These are phyloP conservation scores for Botrytis medusae DNA, from an alignment of 2,329 filamentous ascomycete genomes.

Conservation along the genomic window DNA sequence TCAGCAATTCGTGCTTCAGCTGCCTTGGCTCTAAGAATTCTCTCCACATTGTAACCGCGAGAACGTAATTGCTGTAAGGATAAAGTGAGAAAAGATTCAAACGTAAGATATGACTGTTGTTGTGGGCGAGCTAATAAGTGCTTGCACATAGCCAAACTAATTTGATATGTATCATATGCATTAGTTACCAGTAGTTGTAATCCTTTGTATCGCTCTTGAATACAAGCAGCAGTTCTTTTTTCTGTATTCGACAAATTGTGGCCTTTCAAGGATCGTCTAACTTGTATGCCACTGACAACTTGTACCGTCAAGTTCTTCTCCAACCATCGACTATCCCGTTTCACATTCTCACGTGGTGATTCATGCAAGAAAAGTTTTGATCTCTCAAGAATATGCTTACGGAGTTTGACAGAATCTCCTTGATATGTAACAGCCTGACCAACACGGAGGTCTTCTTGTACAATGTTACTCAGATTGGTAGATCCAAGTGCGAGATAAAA, in stretches of 20 bases:
- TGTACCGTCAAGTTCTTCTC: slow-evolving; percentile 80
- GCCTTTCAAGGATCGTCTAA: slow-evolving; percentile 73
- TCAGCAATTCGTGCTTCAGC: slow-evolving; percentile 87
- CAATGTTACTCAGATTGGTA: slow-evolving; percentile 69
- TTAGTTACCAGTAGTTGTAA: slow-evolving; percentile 73
- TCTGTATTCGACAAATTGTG: slow-evolving; percentile 69
- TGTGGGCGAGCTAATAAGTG: slow-evolving; percentile 79
- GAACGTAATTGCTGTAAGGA: slow-evolving; percentile 78
- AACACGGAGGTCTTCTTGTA: slow-evolving; percentile 75
- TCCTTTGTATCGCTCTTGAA: slow-evolving; percentile 52
- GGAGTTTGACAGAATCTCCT: slow-evolving; percentile 64
- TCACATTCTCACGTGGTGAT: slow-evolving; percentile 68
- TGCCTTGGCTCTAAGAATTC: slow-evolving; percentile 84
- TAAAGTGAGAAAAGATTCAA: slow-evolving; percentile 87
- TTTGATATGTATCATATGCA: slow-evolving; percentile 80
- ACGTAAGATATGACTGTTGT: slow-evolving; percentile 83
- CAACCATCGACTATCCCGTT: slow-evolving; percentile 86
- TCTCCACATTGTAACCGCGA: slow-evolving; percentile 94
- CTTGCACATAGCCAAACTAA: slow-evolving; percentile 82
- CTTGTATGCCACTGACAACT: slow-evolving; percentile 73
- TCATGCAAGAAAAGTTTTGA: slow-evolving; percentile 87
- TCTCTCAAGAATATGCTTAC: slow-evolving; percentile 82
- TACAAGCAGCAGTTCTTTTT: slow-evolving; percentile 72
- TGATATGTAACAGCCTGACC: slow-evolving; percentile 62
- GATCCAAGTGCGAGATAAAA: slow-evolving; percentile 85